phyloP scores from a whole-genome alignment of 768 basidiomycete genomes.

The Candolleomyces eurysporus region DNA sequence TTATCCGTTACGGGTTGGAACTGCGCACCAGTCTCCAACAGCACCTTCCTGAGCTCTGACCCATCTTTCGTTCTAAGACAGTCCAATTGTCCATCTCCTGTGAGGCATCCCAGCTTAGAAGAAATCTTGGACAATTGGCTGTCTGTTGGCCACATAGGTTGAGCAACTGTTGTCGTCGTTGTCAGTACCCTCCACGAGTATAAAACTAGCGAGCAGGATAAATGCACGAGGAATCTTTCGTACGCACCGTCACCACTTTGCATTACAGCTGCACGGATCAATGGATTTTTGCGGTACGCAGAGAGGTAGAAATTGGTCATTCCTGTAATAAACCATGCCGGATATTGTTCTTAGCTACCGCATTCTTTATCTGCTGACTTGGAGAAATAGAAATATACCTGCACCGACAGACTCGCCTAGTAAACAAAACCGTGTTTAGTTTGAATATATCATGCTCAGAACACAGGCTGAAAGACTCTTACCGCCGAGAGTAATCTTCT shows the following conservation, averaged over 20 bases:
- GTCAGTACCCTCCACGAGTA: not conserved
- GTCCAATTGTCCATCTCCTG: slow-evolving; percentile 22
- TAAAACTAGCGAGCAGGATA: not conserved
- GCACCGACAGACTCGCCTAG: slow-evolving; percentile 33
- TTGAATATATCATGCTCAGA: not conserved
- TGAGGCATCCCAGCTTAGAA: slow-evolving; percentile 24
- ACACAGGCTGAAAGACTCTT: slow-evolving; percentile 3
- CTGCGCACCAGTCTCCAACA: slow-evolving; percentile 27
- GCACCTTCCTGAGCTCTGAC: slow-evolving; percentile 18
- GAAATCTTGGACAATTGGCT: slow-evolving; percentile 28
- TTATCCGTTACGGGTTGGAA: slow-evolving; percentile 34
- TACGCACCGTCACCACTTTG: slow-evolving; percentile 31
- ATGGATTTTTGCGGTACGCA: slow-evolving; percentile 22
- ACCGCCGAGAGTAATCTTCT: slow-evolving; percentile 43
- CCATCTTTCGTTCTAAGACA: slow-evolving; percentile 28
- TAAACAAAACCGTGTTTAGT: not conserved
- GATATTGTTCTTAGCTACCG: too few species aligned
- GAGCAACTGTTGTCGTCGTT: slow-evolving; percentile 18
- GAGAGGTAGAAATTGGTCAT: slow-evolving; percentile 34
- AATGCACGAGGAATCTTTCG: too few species aligned
- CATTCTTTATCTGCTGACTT: not conserved
- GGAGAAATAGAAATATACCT: slow-evolving; percentile 15
- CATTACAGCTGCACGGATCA: slow-evolving; percentile 34
- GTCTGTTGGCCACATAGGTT: slow-evolving; percentile 32
- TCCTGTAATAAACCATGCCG: slow-evolving; percentile 12